Conservation (phyloP, 306 rosid species). For the Ormosia semicastrata region DNA sequence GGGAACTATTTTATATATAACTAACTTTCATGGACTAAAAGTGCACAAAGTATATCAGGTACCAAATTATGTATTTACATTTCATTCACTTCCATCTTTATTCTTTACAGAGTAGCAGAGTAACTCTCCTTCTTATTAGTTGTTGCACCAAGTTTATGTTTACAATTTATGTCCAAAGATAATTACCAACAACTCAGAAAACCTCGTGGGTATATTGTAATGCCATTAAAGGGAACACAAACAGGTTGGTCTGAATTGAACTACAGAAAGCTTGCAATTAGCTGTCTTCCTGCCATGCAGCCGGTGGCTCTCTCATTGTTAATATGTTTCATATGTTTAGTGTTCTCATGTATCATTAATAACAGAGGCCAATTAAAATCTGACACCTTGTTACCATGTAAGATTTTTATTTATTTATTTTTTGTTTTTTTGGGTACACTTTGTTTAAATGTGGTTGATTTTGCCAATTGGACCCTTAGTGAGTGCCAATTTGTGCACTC, state of each 20-base stretch:
- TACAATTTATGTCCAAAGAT: background rate
- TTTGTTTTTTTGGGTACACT: background rate
- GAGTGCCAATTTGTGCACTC: background rate
- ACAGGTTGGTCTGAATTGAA: constrained; percentile 1
- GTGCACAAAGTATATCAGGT: no score
- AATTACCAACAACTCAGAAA: background rate
- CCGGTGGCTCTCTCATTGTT: background rate
- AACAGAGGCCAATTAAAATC: background rate
- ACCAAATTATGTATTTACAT: no score
- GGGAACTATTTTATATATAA: no score
- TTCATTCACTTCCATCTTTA: background rate
- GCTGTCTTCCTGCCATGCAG: constrained; percentile 4
- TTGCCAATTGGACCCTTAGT: no score
- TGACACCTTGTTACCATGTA: background rate
- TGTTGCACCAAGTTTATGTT: background rate
- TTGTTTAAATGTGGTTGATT: background rate
- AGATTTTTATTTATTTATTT: background rate
- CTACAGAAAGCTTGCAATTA: background rate
- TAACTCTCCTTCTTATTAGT: background rate
- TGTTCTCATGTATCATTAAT: background rate
- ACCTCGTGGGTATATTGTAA: background rate
- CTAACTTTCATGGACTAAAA: no score
- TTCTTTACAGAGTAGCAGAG: background rate
- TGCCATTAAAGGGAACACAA: background rate
- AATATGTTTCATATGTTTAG: background rate